Conservation (phyloP, 1,284 basidiomycete genomes). For the Boletus mariae region DNA sequence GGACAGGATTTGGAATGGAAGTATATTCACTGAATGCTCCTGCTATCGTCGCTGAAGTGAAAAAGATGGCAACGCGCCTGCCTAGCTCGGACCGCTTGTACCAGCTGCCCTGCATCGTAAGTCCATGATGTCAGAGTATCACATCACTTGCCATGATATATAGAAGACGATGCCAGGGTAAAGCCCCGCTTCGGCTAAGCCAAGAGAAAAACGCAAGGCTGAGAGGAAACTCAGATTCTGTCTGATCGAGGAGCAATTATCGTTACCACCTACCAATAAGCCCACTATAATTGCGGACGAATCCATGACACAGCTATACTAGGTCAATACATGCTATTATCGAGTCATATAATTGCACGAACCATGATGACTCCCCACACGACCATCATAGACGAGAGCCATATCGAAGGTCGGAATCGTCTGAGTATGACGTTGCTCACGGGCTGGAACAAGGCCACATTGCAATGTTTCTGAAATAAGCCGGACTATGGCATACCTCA, state of each 20-base stretch:
- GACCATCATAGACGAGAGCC: conserved; percentile 53
- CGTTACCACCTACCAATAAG: conserved; percentile 39
- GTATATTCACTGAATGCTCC: conserved; percentile 58
- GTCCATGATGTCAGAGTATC: not conserved
- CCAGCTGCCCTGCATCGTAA: conserved; percentile 36
- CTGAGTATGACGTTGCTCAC: conserved; percentile 55
- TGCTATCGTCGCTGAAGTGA: conserved; percentile 65
- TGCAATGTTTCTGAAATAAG: not conserved
- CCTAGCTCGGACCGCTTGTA: conserved; percentile 62
- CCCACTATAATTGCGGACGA: conserved; percentile 48
- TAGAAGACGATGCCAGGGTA: conserved; percentile 57
- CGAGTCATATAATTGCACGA: not conserved
- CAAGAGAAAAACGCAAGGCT: conserved; percentile 52
- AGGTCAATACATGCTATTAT: not conserved
- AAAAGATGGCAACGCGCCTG: conserved; percentile 58
- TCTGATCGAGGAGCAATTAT: not conserved
- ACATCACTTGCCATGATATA: conserved; percentile 43
- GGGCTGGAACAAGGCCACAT: conserved; percentile 34
- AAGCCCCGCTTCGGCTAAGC: conserved; percentile 46
- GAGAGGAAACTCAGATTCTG: conserved; percentile 5
- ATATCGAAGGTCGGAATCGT: conserved; percentile 54
- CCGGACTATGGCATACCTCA: conserved; percentile 37
- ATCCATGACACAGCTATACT: conserved; percentile 48
- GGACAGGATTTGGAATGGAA: not conserved
- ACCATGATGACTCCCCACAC: conserved; percentile 48